phyloP scores from a whole-genome alignment of 371 early-diverging fungal species.

The Choanephora cucurbitarum region DNA sequence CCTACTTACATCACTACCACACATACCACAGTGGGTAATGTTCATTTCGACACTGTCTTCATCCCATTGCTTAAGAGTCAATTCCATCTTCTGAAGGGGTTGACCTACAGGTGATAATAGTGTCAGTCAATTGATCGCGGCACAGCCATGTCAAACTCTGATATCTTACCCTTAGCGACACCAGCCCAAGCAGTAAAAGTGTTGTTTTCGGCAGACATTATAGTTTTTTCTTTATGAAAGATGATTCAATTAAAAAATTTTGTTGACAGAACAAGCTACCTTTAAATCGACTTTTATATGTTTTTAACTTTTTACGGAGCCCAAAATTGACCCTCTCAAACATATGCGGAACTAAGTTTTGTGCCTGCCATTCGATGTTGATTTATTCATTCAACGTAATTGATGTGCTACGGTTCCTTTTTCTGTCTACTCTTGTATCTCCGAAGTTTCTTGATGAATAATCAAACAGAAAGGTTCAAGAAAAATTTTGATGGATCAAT shows the following conservation, averaged over 20 bases:
- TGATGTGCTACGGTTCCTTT: too few species aligned
- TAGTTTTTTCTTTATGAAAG: not conserved
- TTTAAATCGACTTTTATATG: too few species aligned
- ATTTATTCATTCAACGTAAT: too few species aligned
- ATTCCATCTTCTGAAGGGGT: slow-evolving; percentile 14
- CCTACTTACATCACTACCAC: slow-evolving; percentile 32
- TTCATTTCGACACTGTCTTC: slow-evolving; percentile 49
- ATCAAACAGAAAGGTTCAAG: too few species aligned
- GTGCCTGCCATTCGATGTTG: too few species aligned
- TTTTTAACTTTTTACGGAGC: too few species aligned
- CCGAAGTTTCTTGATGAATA: too few species aligned
- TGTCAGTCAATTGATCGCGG: not conserved
- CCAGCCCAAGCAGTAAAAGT: slow-evolving; percentile 38
- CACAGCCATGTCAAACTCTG: not conserved
- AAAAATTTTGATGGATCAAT: too few species aligned
- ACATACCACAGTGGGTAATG: slow-evolving; percentile 52
- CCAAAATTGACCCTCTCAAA: too few species aligned
- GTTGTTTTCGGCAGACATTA: slow-evolving; percentile 35
- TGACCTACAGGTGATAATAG: slow-evolving; percentile 2
- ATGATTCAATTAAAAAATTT: not conserved
- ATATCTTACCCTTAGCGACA: not conserved
- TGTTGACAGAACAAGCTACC: too few species aligned
- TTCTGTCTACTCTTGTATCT: too few species aligned
- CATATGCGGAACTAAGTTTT: too few species aligned
- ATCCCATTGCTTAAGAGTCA: slow-evolving; percentile 24